These are phyloP conservation scores for Fulvia fulva DNA, from an alignment of 2,329 filamentous ascomycete genomes.

Conservation along the genomic window DNA sequence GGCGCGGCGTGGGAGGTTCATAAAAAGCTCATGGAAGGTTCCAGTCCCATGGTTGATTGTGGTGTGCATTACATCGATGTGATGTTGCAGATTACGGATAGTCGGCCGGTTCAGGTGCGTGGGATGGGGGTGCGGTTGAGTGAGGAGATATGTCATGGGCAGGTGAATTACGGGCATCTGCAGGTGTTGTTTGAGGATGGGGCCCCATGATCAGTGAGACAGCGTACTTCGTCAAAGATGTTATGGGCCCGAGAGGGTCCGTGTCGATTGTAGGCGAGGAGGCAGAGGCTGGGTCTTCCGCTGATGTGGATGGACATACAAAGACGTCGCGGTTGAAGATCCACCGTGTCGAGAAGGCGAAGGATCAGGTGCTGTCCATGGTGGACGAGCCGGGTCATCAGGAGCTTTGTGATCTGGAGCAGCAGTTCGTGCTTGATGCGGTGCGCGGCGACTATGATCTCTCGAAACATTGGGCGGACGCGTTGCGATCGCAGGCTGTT, in stretches of 20 bases:
- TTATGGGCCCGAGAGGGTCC: not conserved
- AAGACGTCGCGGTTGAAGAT: not conserved
- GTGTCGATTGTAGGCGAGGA: not conserved
- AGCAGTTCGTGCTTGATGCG: not conserved
- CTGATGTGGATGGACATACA: slow-evolving; percentile 1
- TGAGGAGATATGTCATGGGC: not conserved
- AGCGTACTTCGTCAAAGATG: slow-evolving; percentile 1
- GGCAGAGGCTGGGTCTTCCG: not conserved
- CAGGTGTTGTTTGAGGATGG: slow-evolving; percentile 1
- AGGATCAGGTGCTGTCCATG: slow-evolving; percentile 1
- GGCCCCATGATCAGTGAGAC: not conserved
- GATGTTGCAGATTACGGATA: not conserved
- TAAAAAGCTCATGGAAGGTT: not conserved
- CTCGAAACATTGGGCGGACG: slow-evolving; percentile 1
- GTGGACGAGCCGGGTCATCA: not conserved
- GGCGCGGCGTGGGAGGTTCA: slow-evolving; percentile 1
- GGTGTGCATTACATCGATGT: slow-evolving; percentile 2
- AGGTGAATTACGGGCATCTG: slow-evolving; percentile 4
- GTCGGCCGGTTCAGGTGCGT: not conserved
- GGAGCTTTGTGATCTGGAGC: not conserved
- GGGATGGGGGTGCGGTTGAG: not conserved
- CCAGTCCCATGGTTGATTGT: slow-evolving; percentile 1
- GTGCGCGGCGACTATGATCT: not conserved
- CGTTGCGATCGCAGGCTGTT: not conserved
- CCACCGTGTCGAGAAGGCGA: not conserved